Evolutionary conservation across 2,329 filamentous ascomycete species (phyloP), one percentile per base, ranked within the genome.

Genomic region (Coniochaeta sp.): DNA sequence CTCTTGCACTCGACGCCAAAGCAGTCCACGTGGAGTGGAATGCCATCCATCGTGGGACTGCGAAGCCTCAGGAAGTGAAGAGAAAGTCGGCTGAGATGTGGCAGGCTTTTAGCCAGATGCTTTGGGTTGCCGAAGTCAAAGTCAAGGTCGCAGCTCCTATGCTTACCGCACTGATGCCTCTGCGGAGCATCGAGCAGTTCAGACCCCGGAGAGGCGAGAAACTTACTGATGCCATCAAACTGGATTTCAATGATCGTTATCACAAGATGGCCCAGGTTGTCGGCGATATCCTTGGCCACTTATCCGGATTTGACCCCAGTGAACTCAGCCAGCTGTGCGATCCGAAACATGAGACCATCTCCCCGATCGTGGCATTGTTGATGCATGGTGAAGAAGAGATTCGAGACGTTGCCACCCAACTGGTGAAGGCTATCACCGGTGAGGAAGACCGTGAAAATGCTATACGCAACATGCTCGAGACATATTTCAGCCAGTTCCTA

Each of bases 391-490:
- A 96, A 65, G 79, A 89, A 60, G 82, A 87, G 61, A 87, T 95
- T 36, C 91, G 91, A 62, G 88, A 93, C 70, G 89, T 90, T 17
- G 88, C 90, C 1, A 83, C 93, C 7, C 89, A 92, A 65, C 77
- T 98, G 30, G 82, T 98, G 64, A 96, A 96, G 73, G 86, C 86
- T 38, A 84, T 93, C 67, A 95, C 90, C 38, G 84, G 83, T 9
- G 86, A 96, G 71, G 70, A 77, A 36, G 77, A 75, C 22, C 80
- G 82, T 57, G 73, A 74, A 40, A 80, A 81, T 16, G 81, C 81
- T 6, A 71, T 84, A n/a, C 70, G 70, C 10, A 75, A 72, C 63
- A 70, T 84, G 63, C 69, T 83, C 3, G 71, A 76, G 50, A 67
- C 74, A n/a, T 73, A 78, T 30, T 78, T 82, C 52, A 69, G 70